Percentiles rank a stretch among this genome's conserved stretches.
Conservation (phyloP, 768 basidiomycete species). For the Leccinellum luteum region DNA sequence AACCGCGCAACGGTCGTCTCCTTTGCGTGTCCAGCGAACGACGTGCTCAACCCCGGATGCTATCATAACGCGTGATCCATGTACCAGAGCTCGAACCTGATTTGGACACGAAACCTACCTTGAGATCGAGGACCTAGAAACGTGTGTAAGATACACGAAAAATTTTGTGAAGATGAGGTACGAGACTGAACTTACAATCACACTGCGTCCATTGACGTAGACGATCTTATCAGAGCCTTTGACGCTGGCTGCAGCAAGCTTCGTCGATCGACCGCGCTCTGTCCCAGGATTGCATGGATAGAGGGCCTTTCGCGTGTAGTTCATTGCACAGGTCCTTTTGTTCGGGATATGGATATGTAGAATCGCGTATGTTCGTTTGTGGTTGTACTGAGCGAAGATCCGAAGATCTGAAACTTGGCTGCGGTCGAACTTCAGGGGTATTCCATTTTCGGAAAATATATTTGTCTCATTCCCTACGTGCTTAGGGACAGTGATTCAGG, state of each 20-base stretch:
- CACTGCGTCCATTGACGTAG: constrained; percentile 80
- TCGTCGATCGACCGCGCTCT: constrained; percentile 64
- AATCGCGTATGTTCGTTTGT: not conserved
- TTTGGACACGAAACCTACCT: constrained; percentile 44
- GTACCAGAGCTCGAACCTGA: not conserved
- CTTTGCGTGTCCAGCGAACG: constrained; percentile 80
- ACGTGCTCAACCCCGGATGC: constrained; percentile 62
- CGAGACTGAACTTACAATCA: constrained; percentile 63
- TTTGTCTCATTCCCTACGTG: not conserved
- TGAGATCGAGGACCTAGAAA: constrained; percentile 75
- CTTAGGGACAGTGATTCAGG: too few species aligned
- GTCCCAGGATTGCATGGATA: constrained; percentile 73
- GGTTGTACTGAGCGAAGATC: constrained; percentile 1
- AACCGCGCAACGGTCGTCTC: constrained; percentile 87
- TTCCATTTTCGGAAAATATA: constrained; percentile 7
- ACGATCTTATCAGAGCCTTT: constrained; percentile 63
- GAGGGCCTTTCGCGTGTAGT: constrained; percentile 46
- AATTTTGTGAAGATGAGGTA: not conserved
- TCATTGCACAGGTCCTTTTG: constrained; percentile 36
- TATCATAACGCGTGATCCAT: constrained; percentile 24
- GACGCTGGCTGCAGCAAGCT: constrained; percentile 62
- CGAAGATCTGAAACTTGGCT: constrained; percentile 7
- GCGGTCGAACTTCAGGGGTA: constrained; percentile 15
- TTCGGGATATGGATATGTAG: not conserved
- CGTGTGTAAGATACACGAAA: not conserved